Evolutionary conservation across 345 rosid species (phyloP).

Genomic region (Pelargonium nanum): DNA sequence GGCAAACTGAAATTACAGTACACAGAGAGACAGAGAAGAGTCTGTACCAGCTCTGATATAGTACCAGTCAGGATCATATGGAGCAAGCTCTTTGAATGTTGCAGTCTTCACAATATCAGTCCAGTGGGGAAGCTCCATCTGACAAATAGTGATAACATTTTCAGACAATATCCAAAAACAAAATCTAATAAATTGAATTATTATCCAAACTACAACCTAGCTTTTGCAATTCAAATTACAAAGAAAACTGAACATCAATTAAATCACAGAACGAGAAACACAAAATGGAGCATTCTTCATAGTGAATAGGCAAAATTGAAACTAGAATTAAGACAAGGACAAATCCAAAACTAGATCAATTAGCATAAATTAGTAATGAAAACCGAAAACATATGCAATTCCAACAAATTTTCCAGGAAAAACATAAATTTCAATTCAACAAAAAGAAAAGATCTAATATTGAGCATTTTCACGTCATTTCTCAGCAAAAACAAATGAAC

Average conservation of each 20-base stretch:
- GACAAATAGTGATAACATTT: too few species aligned
- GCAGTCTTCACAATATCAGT: conserved; percentile 70
- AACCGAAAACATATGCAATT: too few species aligned
- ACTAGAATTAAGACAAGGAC: background rate
- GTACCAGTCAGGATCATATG: conserved; percentile 71
- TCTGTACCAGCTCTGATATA: conserved; percentile 47
- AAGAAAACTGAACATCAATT: background rate
- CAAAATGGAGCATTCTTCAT: too few species aligned
- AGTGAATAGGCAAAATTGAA: background rate
- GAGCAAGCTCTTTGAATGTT: conserved; percentile 58
- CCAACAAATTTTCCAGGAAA: too few species aligned
- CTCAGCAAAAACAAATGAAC: too few species aligned
- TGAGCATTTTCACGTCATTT: too few species aligned
- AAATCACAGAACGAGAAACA: too few species aligned
- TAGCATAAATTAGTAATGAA: background rate
- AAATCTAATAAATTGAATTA: too few species aligned
- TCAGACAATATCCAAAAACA: background rate
- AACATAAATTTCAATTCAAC: too few species aligned
- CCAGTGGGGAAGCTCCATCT: conserved; percentile 64
- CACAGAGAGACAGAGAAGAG: background rate
- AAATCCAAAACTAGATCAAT: background rate
- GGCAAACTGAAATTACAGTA: background rate
- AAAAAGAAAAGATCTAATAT: too few species aligned
- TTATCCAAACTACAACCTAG: background rate
- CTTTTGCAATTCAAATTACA: background rate